A percentile compares a stretch with the other conserved stretches of the same genome.
phyloP scores from a whole-genome alignment of 2,329 filamentous ascomycete genomes.

The Colletotrichum euphorbiae region DNA sequence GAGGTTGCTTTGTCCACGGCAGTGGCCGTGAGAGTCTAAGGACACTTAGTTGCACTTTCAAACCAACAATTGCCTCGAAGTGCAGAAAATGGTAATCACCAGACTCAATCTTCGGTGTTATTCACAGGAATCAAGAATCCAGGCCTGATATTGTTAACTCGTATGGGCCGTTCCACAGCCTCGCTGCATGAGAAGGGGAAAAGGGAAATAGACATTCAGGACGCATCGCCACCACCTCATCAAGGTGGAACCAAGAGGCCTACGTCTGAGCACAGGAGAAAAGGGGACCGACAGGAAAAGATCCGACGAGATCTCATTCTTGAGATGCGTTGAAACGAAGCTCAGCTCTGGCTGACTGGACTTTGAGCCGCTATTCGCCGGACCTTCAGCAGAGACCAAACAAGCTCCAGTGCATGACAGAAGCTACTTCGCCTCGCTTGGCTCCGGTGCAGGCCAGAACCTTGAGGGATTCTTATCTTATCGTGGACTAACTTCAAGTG shows the following conservation, averaged over 20 bases:
- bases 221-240: constrained; percentile 11
- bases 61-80: background rate
- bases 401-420: constrained; percentile 28
- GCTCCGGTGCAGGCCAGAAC: constrained; percentile 20
- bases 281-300: constrained; percentile 10
- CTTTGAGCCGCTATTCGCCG: constrained; percentile 15
- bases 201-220: constrained; percentile 10
- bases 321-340: constrained; percentile 31
- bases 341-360: constrained; percentile 25
- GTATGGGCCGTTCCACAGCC: background rate
- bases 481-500: background rate
- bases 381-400: constrained; percentile 28
- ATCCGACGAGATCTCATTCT: constrained; percentile 23
- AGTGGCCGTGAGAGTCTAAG: background rate
- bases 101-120: background rate
- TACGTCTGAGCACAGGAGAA: constrained; percentile 15
- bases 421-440: constrained; percentile 17
- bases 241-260: constrained; percentile 7
- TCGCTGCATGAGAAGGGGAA: background rate
- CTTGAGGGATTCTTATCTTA: constrained; percentile 22
- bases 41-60: background rate
- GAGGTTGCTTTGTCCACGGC: background rate
- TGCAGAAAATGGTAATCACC: background rate
- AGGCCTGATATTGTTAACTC: background rate
- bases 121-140: background rate